phyloP scores from a whole-genome alignment of 495 filamentous ascomycete species.

The Pyrenula massariospora region DNA sequence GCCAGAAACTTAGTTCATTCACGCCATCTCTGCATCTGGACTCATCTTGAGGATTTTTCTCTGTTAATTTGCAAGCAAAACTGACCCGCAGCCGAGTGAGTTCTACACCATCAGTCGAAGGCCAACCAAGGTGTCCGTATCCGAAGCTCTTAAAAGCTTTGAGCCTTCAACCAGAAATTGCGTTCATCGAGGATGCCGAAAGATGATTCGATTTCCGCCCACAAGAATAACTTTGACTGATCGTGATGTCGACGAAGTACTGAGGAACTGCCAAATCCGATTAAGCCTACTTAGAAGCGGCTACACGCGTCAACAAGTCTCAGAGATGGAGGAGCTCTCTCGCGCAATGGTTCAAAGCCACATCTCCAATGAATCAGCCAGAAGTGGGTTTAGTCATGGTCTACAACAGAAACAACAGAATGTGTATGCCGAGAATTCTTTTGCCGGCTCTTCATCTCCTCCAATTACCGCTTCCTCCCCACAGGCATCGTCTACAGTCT shows the following conservation, averaged over 20 bases:
- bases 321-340: background rate
- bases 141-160: constrained; percentile 13
- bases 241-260: constrained; percentile 35
- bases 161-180: background rate
- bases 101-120: constrained; percentile 7
- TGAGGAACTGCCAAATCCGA: constrained; percentile 9
- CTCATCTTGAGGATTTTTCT: no score
- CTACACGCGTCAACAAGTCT: background rate
- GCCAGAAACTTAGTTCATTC: no score
- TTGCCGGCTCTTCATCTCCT: background rate
- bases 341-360: background rate
- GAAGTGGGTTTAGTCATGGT: background rate
- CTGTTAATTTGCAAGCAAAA: background rate
- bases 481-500: background rate
- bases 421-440: background rate
- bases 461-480: background rate
- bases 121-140: constrained; percentile 2
- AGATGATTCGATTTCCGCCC: constrained; percentile 44
- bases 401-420: background rate
- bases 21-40: no score
- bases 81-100: constrained; percentile 1
- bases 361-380: background rate
- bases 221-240: constrained; percentile 41
- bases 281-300: constrained; percentile 18
- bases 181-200: background rate